A percentile compares a stretch with the other conserved stretches of the same genome.
These are phyloP conservation scores for Amaranthus cruentus DNA, from an alignment of 148 eudicot genomes.

Conservation along the genomic window DNA sequence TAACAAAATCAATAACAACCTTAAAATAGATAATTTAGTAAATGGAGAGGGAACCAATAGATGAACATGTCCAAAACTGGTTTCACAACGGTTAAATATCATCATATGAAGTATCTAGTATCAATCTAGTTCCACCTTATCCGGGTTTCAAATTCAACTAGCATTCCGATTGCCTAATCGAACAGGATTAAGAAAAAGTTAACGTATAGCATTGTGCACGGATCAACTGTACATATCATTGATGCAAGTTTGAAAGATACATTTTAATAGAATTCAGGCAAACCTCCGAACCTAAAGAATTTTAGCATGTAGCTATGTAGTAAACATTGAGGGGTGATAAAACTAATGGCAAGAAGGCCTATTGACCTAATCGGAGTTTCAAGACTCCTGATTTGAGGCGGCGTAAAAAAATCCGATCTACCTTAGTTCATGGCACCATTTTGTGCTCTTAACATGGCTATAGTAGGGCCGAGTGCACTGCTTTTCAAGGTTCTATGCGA, in stretches of 20 bases:
- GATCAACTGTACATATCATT: neutral
- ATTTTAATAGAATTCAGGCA: neutral
- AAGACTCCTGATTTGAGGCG: neutral
- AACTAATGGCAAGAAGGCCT: no score
- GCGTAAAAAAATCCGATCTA: slow-evolving; percentile 4
- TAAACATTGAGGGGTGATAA: no score
- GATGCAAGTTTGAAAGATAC: slow-evolving; percentile 1
- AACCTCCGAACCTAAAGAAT: no score
- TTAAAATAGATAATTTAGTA: no score
- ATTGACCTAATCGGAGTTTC: neutral
- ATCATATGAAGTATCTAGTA: neutral
- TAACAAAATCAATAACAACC: no score
- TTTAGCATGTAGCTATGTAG: no score
- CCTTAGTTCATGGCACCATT: slow-evolving; percentile 23
- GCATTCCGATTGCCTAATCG: neutral
- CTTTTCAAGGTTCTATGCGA: slow-evolving; percentile 55
- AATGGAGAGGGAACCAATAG: no score
- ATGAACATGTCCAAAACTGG: no score
- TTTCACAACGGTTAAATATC: neutral
- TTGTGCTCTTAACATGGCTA: slow-evolving; percentile 63
- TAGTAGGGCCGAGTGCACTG: slow-evolving; percentile 65
- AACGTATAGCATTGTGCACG: neutral
- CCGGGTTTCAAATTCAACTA: neutral
- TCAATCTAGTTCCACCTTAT: no score
- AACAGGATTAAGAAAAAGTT: neutral